Base-by-base conservation (phyloP, 805 yeast genomes). In the Starmera caribaea region DNA sequence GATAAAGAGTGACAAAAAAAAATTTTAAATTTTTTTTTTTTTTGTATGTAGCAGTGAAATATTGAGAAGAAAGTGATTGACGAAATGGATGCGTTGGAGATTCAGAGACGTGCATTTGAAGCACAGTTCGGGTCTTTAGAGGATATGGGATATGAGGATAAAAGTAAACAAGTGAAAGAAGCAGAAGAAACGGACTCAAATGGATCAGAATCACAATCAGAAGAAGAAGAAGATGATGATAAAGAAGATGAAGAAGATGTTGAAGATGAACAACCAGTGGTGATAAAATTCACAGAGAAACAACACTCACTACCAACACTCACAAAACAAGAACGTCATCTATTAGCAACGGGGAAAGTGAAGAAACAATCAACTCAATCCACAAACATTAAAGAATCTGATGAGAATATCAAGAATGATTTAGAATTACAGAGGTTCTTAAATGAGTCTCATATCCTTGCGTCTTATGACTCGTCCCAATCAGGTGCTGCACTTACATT, bases 351-450 rank as follows among this genome's bases (percentile, higher is more conserved):
- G 30, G 90, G 90, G 1, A 73, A 77, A 51, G 69, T 68, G 79
- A 1, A 48, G 73, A 24, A 57, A 50, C 31, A 50, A 43, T 13
- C 41, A 44, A 17, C 16, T 30, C 2, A 29, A 16, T 4, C 16
- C 14, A 3, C 24, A 29, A 30, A 32, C 8, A 30, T 30, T n/a
- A 30, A 30, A 30, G 68, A 61, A 17, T 73, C 71, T 27, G 63
- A 59, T 30, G 75, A 79, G 24, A 75, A 82, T 49, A 49, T 81
- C 45, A 72, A 79, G 43, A 80, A 81, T 47, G 92, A 82, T 56
- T 51, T 81, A n/a, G 83, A 79, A 48, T 61, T 84, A 36, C 89
- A 83, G 54, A 61, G 88, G 42, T 69, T 84, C 34, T 55, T 84
- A 21, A 65, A 69, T 43, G 92, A 84, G 57, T 81, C 90, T 0